Percentiles rank a stretch among this genome's conserved stretches.
These are phyloP conservation scores for Boletellus deceptivus DNA, from an alignment of 1,284 basidiomycete genomes.

Conservation along the genomic window DNA sequence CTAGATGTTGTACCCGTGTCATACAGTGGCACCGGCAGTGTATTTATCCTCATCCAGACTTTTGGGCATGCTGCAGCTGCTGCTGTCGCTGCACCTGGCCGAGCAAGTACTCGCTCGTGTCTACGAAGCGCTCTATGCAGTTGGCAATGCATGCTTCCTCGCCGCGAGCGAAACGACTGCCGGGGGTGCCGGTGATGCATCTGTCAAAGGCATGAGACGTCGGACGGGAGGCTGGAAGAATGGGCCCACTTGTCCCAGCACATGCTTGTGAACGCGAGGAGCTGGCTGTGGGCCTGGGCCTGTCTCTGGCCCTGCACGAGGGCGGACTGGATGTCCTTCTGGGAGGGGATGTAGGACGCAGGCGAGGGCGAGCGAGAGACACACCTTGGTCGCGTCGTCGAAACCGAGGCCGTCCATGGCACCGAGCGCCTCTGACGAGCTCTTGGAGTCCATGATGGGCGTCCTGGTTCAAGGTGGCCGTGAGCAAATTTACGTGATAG, in stretches of 20 bases:
- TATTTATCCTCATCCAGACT: conserved; percentile 14
- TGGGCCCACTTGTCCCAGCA: conserved; percentile 86
- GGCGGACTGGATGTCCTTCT: conserved; percentile 87
- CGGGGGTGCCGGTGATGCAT: conserved; percentile 83
- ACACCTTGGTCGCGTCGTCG: conserved; percentile 76
- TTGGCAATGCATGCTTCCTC: conserved; percentile 87
- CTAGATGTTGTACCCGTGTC: conserved; percentile 13
- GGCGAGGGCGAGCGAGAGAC: conserved; percentile 20
- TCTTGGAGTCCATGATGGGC: conserved; percentile 26
- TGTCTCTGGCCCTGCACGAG: conserved; percentile 77
- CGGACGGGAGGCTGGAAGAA: conserved; percentile 3
- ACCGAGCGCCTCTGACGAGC: conserved; percentile 26
- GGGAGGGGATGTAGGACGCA: not conserved
- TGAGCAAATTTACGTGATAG: conserved; percentile 35
- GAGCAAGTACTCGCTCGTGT: conserved; percentile 87
- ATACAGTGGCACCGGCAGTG: not conserved
- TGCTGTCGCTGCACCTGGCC: conserved; percentile 70
- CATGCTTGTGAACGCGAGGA: conserved; percentile 70
- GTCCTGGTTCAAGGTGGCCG: conserved; percentile 10
- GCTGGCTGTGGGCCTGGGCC: conserved; percentile 73
- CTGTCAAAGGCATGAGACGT: conserved; percentile 41
- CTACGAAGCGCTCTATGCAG: conserved; percentile 93
- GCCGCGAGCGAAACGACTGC: conserved; percentile 79
- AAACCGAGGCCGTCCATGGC: conserved; percentile 66
- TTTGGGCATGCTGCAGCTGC: conserved; percentile 36